Conservation (phyloP, 169 alveolate genomes). For the Hammondia hammondi region DNA sequence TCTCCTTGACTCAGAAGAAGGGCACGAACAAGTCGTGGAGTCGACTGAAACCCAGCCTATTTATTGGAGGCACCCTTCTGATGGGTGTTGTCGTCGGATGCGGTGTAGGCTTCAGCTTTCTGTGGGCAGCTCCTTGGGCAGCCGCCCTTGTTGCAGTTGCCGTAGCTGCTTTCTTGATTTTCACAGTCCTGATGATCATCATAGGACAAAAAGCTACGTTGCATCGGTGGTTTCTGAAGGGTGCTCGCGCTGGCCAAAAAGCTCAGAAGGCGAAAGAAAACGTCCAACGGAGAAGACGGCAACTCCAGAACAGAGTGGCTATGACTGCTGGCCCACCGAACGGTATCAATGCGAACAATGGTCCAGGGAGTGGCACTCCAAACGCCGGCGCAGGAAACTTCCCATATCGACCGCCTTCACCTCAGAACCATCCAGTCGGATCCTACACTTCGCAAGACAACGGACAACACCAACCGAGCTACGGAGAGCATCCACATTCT, state of each 20-base stretch:
- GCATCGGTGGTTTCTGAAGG: background rate
- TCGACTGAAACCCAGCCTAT: background rate
- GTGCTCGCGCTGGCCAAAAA: background rate
- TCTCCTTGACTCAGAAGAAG: background rate
- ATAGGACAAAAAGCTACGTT: background rate
- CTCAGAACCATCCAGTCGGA: too few relatives aligned
- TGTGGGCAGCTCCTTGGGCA: background rate
- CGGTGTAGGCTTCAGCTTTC: background rate
- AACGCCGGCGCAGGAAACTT: too few relatives aligned
- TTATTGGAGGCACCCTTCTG: background rate
- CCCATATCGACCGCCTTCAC: too few relatives aligned
- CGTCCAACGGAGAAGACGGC: background rate
- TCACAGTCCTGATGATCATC: background rate
- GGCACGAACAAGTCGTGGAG: background rate
- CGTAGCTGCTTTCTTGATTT: background rate
- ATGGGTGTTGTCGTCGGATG: background rate
- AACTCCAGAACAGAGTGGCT: background rate
- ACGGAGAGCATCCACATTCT: too few relatives aligned
- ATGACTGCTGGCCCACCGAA: too few relatives aligned
- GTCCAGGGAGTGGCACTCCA: too few relatives aligned
- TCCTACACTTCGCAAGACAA: too few relatives aligned
- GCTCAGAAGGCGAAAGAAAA: background rate
- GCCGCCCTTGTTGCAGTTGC: background rate
- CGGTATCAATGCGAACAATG: too few relatives aligned
- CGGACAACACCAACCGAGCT: too few relatives aligned